Evolutionary conservation across 1,139 yeast species (phyloP), one percentile per base, ranked within the genome.

Genomic region (Lipomyces yarrowii): DNA sequence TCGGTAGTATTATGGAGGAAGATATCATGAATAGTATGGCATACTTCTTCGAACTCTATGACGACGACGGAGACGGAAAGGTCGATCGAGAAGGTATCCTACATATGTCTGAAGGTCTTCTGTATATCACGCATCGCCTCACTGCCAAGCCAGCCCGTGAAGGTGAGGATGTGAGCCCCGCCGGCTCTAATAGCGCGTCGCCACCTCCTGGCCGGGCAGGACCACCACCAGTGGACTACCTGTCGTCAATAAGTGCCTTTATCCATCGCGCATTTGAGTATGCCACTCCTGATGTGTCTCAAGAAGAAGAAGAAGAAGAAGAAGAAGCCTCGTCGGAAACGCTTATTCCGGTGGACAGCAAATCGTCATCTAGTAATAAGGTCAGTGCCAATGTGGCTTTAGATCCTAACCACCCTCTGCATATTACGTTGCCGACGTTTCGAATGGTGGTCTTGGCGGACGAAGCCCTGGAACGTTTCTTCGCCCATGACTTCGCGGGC

Each of bases 371-470:
- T 2, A 57, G 42, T 57, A 60, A 46, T 35, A 32, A 55, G 51
- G 80, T 77, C 77, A 85, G 76, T 71, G 86, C 91, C 63, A 91
- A 91, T 74, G 90, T 87, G 1, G 97, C 97, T 0, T 79, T 91
- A 57, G 90, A 92, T 75, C 97, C 97, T 1, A 83, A 84, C 54
- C 83, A 87, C 13, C 96, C 96, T 0, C 87, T 89, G 23, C 86
- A 81, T 64, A 83, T 94, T 65, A 90, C 90, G 64, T 80, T 93
- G 37, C 93, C 98, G 0, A 92, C 97, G 0, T 94, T 94, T 79
- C 82, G 99, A 71, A 94, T 94, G 99, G 96, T 94, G 1, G 81
- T 94, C 3, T 81, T 94, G 18, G 98, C 98, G 0, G 97, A 93
- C 76, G 98, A 92, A 74, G 90, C 98, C 0, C 88, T 92, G 71